Conservation (phyloP, 108 stramenopile genomes). For the Schizochytrium sp. region DNA sequence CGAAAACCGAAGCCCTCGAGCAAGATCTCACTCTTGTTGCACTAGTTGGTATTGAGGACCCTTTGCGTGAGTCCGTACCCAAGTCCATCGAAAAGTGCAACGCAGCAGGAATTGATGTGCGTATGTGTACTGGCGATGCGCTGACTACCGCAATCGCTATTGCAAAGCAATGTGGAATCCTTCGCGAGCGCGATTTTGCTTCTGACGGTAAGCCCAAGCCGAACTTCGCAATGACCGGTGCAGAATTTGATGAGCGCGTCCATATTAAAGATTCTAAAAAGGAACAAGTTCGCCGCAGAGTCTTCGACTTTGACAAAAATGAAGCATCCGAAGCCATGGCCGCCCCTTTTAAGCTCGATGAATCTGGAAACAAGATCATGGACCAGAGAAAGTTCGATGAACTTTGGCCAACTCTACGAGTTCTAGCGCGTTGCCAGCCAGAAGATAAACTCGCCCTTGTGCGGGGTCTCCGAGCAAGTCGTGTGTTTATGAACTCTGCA, state of each 20-base stretch:
- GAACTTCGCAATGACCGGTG: conserved; percentile 86
- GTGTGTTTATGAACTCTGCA: conserved; percentile 79
- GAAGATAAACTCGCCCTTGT: conserved; percentile 95
- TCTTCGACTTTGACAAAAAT: not conserved
- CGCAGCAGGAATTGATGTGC: conserved; percentile 89
- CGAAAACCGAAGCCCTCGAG: conserved; percentile 64
- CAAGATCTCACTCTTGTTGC: conserved; percentile 81
- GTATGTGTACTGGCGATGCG: conserved; percentile 97
- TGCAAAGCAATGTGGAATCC: conserved; percentile 81
- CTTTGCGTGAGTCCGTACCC: conserved; percentile 89
- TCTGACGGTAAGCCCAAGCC: conserved; percentile 76
- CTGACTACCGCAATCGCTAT: conserved; percentile 94
- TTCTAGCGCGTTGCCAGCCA: conserved; percentile 92
- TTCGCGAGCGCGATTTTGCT: conserved; percentile 63
- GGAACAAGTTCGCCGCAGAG: conserved; percentile 29
- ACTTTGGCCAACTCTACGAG: conserved; percentile 86
- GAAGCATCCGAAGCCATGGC: conserved; percentile 37
- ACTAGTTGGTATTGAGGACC: conserved; percentile 96
- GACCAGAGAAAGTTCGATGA: conserved; percentile 85
- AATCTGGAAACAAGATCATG: conserved; percentile 79
- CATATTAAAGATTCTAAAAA: conserved; percentile 69
- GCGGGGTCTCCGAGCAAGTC: conserved; percentile 84
- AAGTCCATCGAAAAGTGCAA: conserved; percentile 84
- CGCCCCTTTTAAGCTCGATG: conserved; percentile 57
- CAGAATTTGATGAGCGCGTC: conserved; percentile 78